Evolutionary conservation across 2,329 filamentous ascomycete species (phyloP).

Genomic region (Dactylonectria macrodidyma): DNA sequence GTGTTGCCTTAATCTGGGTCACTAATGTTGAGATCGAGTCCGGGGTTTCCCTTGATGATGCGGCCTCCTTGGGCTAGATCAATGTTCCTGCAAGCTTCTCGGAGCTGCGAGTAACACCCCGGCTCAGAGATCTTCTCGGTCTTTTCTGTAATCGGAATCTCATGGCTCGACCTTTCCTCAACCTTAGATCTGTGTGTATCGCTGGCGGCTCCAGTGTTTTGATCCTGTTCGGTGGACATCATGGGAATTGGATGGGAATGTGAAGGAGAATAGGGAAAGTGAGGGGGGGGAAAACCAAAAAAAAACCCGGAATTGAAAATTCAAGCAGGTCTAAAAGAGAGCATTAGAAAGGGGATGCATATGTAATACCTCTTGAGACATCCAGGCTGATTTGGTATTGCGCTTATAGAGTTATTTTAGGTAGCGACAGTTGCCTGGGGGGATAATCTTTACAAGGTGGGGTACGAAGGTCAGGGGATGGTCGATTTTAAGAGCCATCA

Average conservation of each 20-base stretch:
- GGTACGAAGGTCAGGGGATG: no score
- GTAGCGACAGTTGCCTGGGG: no score
- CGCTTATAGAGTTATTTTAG: no score
- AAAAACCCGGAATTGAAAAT: no score
- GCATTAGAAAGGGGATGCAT: no score
- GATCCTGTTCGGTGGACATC: slow-evolving; percentile 1
- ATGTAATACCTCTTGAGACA: no score
- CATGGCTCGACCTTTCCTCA: not conserved
- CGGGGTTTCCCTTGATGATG: slow-evolving; percentile 11
- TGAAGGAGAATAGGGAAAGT: no score
- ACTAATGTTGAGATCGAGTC: slow-evolving; percentile 18
- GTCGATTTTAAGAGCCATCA: no score
- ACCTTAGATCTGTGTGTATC: not conserved
- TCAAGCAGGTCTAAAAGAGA: no score
- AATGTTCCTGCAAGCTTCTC: slow-evolving; percentile 2
- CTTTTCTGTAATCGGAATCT: not conserved
- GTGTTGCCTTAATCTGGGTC: not conserved
- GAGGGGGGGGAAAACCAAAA: no score
- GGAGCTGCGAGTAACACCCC: slow-evolving; percentile 3
- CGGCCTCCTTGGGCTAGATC: not conserved
- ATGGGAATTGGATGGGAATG: not conserved
- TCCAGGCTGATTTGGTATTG: no score
- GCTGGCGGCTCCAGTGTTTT: not conserved
- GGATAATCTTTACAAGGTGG: no score
- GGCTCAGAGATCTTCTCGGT: slow-evolving; percentile 8